Base-by-base conservation (phyloP, 2,329 filamentous ascomycete genomes). In the Talaromyces pinophilus region DNA sequence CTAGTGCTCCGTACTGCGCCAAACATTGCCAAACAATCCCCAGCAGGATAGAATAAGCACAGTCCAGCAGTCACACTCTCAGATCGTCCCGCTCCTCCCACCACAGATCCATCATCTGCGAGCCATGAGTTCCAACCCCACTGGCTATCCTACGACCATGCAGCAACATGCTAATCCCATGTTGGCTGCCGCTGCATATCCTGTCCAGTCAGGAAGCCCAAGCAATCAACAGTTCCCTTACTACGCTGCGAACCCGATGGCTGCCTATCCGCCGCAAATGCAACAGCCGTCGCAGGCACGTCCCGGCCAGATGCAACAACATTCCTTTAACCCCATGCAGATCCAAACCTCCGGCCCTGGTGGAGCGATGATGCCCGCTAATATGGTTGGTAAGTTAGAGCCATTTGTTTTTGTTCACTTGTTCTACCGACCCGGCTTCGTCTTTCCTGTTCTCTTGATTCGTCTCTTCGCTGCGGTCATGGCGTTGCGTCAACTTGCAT, bases 281-380 rank as follows among this genome's bases (percentile, higher is more conserved):
- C 75, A 77, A 59, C 72, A 60, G 22, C 38, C 22, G 22, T 40
- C 70, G 60, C 70, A 69, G 46, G 73, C 59, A 11, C 67, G 59
- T 15, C 63, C 63, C 30, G 59, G 59, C 38, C 38, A 60, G 19
- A 57, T 62, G 59, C 64, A 62, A 52, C 64, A 66, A 28, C 76
- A 76, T 71, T 73, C 76, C 69, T 78, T 78, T 68, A 74, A 73
- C 67, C 70, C 72, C 59, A 73, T 77, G 69, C 63, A 65, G 55
- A 69, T 77, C 72, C 77, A 79, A 69, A 71, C 75, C 50, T 72
- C 71, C 50, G 74, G 70, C 66, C 74, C 75, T 64, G 72, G 75
- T 71, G 76, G 77, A 74, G 72, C 73, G 70, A 77, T 79, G 75
- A 78, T 79, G 72, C 73, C 77, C 52, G 69, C 73, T 35, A 73